These are phyloP conservation scores for Phytophthora agathidicida DNA, from an alignment of 352 stramenopile genomes.

Conservation along the genomic window DNA sequence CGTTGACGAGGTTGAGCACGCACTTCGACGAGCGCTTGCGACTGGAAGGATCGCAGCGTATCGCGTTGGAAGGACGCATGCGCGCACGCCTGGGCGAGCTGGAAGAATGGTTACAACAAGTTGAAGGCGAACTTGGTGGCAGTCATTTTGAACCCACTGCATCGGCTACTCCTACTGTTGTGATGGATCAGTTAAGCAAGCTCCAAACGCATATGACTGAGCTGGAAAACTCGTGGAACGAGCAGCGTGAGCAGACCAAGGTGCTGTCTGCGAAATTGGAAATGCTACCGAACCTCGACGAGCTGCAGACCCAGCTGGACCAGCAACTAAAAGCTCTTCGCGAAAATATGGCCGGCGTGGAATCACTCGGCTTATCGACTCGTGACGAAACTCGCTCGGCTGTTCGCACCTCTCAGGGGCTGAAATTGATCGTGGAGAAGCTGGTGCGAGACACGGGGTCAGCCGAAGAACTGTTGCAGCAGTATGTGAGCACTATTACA, in stretches of 20 bases:
- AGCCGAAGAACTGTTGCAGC: constrained; percentile 73
- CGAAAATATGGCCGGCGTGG: constrained; percentile 49
- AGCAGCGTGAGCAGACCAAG: constrained; percentile 15
- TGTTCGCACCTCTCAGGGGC: constrained; percentile 52
- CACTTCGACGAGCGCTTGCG: constrained; percentile 71
- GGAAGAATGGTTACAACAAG: constrained; percentile 83
- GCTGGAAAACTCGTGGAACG: constrained; percentile 23
- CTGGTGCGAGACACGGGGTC: constrained; percentile 75
- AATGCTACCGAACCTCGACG: constrained; percentile 29
- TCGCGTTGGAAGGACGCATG: constrained; percentile 62
- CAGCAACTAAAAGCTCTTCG: constrained; percentile 47
- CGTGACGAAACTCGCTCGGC: constrained; percentile 53
- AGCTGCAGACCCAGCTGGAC: constrained; percentile 44
- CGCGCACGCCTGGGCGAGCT: constrained; percentile 60
- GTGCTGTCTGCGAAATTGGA: constrained; percentile 21
- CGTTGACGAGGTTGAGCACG: constrained; percentile 62
- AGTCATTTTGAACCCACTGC: constrained; percentile 43
- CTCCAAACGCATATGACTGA: constrained; percentile 22
- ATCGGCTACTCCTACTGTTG: constrained; percentile 5
- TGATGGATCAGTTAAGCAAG: constrained; percentile 26
- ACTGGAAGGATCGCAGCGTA: constrained; percentile 72
- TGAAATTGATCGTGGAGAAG: constrained; percentile 82
- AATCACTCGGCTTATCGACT: constrained; percentile 45
- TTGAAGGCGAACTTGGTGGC: constrained; percentile 65
- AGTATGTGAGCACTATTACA: constrained; percentile 87